These are phyloP conservation scores for Ganoderma multipileum DNA, from an alignment of 1,284 basidiomycete genomes.

Conservation along the genomic window DNA sequence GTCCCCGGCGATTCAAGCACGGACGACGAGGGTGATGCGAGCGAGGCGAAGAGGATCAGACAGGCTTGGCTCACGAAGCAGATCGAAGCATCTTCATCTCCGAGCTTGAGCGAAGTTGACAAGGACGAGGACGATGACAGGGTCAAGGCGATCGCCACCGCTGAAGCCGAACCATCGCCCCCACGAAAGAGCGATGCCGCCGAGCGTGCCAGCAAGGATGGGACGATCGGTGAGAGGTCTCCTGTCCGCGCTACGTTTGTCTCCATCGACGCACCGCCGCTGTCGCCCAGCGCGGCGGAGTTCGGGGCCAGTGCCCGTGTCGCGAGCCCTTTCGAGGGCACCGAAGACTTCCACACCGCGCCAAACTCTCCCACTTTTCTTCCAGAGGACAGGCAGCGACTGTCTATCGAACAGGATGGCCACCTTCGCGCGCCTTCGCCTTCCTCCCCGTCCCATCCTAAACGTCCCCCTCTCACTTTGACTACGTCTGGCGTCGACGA, in stretches of 20 bases:
- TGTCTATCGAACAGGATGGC: constrained; percentile 5
- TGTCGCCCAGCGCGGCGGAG: constrained; percentile 18
- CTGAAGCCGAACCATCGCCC: background rate
- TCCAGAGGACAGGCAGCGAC: background rate
- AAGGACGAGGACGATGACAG: background rate
- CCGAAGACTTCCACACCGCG: constrained; percentile 21
- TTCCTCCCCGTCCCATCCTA: background rate
- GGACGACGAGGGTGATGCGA: constrained; percentile 24
- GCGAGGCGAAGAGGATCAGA: constrained; percentile 39
- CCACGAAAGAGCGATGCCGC: constrained; percentile 17
- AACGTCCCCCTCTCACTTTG: background rate
- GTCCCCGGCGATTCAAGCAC: constrained; percentile 20
- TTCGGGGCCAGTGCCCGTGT: constrained; percentile 6
- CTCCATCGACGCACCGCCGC: constrained; percentile 9
- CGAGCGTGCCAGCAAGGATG: constrained; percentile 22
- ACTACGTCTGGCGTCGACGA: background rate
- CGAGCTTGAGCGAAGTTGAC: constrained; percentile 7
- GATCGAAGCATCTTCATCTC: constrained; percentile 9
- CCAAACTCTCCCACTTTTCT: constrained; percentile 10
- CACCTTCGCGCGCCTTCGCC: background rate
- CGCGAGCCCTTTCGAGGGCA: constrained; percentile 11
- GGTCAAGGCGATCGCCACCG: background rate
- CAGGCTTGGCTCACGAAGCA: constrained; percentile 40
- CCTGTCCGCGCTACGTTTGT: constrained; percentile 26
- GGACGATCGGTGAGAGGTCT: constrained; percentile 15